Conservation (phyloP, 1,284 basidiomycete species). For the Abortiporus biennis region DNA sequence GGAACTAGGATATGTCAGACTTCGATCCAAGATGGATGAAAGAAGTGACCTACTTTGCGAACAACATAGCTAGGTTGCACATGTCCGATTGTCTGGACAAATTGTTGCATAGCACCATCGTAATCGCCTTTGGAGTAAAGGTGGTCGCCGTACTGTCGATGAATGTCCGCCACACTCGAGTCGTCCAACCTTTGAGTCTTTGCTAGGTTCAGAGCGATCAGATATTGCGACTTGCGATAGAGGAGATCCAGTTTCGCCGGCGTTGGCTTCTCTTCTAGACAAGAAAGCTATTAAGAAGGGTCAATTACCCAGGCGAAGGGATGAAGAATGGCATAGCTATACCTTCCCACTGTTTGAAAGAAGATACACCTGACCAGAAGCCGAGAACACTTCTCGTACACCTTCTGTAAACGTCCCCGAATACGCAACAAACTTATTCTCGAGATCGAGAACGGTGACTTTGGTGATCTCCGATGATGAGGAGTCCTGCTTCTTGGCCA, state of each 20-base stretch:
- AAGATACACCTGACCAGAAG: constrained; percentile 76
- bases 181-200: constrained; percentile 70
- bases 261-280: constrained; percentile 76
- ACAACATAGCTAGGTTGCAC: constrained; percentile 96
- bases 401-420: constrained; percentile 75
- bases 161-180: constrained; percentile 77
- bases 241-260: constrained; percentile 76
- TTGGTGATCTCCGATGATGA: constrained; percentile 70
- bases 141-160: constrained; percentile 87
- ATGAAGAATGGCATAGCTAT: constrained; percentile 13
- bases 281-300: constrained; percentile 44
- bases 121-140: constrained; percentile 90
- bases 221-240: constrained; percentile 71
- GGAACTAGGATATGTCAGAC: constrained; percentile 62
- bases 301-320: constrained; percentile 5
- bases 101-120: constrained; percentile 91
- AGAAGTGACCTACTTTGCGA: constrained; percentile 62
- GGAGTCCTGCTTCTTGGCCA: constrained; percentile 39
- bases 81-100: constrained; percentile 83
- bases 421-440: constrained; percentile 90
- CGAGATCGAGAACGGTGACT: constrained; percentile 87
- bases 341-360: constrained; percentile 75
- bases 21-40: constrained; percentile 3
- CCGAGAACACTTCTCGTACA: constrained; percentile 73
- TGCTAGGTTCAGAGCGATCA: constrained; percentile 74